These are phyloP conservation scores for Conticribra guillardii DNA, from an alignment of 108 stramenopile genomes.

Conservation along the genomic window DNA sequence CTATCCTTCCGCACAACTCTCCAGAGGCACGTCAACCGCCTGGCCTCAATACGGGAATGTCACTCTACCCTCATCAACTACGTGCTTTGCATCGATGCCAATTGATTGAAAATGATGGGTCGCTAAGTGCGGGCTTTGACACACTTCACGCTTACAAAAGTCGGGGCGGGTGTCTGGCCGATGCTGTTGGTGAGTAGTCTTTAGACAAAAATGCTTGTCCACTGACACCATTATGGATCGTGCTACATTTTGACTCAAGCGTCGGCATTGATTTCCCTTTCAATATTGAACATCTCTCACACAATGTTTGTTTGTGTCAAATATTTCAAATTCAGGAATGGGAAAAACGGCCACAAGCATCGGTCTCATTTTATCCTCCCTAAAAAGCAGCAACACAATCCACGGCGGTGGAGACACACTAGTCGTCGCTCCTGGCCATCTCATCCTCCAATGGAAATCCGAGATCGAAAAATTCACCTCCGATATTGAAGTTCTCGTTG, in stretches of 20 bases:
- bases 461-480: slow-evolving; percentile 33
- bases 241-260: no score
- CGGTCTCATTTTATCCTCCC: slow-evolving; percentile 17
- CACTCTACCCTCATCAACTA: slow-evolving; percentile 36
- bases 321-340: no score
- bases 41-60: slow-evolving; percentile 4
- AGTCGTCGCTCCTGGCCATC: slow-evolving; percentile 32
- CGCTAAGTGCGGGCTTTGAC: slow-evolving; percentile 21
- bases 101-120: slow-evolving; percentile 37
- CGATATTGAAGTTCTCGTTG: slow-evolving; percentile 35
- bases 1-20: slow-evolving; percentile 33
- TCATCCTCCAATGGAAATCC: slow-evolving; percentile 32
- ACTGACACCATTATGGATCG: no score
- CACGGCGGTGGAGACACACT: slow-evolving; percentile 27
- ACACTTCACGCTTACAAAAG: slow-evolving; percentile 20
- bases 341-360: slow-evolving; percentile 38
- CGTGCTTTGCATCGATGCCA: slow-evolving; percentile 42
- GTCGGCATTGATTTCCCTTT: no score
- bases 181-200: no score
- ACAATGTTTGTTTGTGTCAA: no score
- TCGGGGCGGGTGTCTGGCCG: slow-evolving; percentile 33
- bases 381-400: no score
- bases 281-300: no score
- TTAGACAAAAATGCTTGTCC: no score
- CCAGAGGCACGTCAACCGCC: slow-evolving; percentile 39